Evolutionary conservation across 345 rosid genomes (phyloP).

Genomic region (Arabidopsis thaliana): TAIR10.1 NC_003075.7:2391501-2392000

Average conservation of each 20-base stretch:
- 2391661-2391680: not conserved
- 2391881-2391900: slow-evolving; percentile 70
- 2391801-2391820: slow-evolving; percentile 72
- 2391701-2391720: slow-evolving; percentile 3
- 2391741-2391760: not conserved
- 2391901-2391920: slow-evolving; percentile 69
- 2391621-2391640: slow-evolving; percentile 15
- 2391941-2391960: slow-evolving; percentile 24
- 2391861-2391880: slow-evolving; percentile 73
- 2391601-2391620: slow-evolving; percentile 90
- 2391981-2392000: not conserved
- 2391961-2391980: not conserved
- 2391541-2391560: slow-evolving; percentile 85
- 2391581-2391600: slow-evolving; percentile 78
- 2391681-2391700: not conserved
- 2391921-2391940: slow-evolving; percentile 62
- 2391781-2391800: not conserved
- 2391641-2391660: slow-evolving; percentile 27
- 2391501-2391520: slow-evolving; percentile 83
- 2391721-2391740: not conserved
- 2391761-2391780: not conserved
- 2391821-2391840: slow-evolving; percentile 64
- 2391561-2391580: slow-evolving; percentile 71
- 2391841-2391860: slow-evolving; percentile 76
- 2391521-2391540: slow-evolving; percentile 85